Base-by-base conservation (phyloP, 768 basidiomycete species). In the Podaxis carcinomalis region DNA sequence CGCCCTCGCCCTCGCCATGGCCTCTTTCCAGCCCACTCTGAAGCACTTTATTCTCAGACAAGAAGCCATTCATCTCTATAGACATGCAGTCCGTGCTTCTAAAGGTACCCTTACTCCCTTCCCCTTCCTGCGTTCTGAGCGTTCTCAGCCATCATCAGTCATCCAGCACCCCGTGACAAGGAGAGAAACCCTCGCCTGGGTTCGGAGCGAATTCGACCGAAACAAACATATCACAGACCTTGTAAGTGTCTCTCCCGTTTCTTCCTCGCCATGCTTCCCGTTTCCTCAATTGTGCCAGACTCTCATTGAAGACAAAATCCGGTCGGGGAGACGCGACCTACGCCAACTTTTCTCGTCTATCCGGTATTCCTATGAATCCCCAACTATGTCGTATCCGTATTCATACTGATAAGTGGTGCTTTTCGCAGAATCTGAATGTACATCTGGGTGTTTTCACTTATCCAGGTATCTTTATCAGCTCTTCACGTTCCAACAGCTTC, bases 11-110 rank as follows among this genome's bases (percentile, higher is more conserved):
- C 62, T 42, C 47, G 62, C 63, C 63, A 70, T 69, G 67, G 52
- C 55, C 49, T 63, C 68, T 56, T 53, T 64, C 32, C 66, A 62
- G 51, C 73, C 79, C 58, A 83, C 86, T 37, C 81, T 92, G 71
- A 88, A 80, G 73, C 89, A 92, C 73, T 92, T 92, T 68, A 81
- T 93, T 67, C 80, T 92, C 61, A 80, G 80, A 62, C 82, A 85
- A 63, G 75, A 80, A 68, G 84, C 81, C 19, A 68, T 92, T 49
- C 70, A 76, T 63, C 74, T 91, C 51, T 92, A 91, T 73, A 83
- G 89, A 59, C 71, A 77, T 56, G 81, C 83, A n/a, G 79, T 91
- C 65, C 85, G 90, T 53, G 85, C 88, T 11, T 85, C 88, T 6
- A 79, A 81, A 78, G 78, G 91, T 90, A 68, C 16, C 7, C 40